A percentile compares a stretch with the other conserved stretches of the same genome.
Evolutionary conservation across 257 asterid species (phyloP).

Genomic region (Salvia splendens): DNA sequence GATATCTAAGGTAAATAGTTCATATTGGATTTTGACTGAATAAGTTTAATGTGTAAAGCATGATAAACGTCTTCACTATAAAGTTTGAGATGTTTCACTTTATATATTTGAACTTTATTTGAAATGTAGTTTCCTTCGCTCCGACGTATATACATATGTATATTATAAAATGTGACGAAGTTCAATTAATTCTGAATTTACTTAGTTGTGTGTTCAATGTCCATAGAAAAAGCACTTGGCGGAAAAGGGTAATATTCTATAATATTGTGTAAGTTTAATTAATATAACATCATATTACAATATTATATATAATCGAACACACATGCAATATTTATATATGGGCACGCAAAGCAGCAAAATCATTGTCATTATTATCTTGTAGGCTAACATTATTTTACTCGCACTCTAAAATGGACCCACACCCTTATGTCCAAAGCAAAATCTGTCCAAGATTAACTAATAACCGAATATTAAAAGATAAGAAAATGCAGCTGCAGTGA

Average conservation of each 20-base stretch:
- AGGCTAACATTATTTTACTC: slow-evolving; percentile 34
- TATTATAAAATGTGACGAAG: no score
- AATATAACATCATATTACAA: neutral
- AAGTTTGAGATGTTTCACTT: neutral
- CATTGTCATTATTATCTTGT: slow-evolving; percentile 43
- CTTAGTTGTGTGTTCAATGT: no score
- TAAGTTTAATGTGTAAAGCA: neutral
- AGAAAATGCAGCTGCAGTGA: slow-evolving; percentile 36
- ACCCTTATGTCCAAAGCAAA: slow-evolving; percentile 50
- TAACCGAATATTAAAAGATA: slow-evolving; percentile 38
- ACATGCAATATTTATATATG: neutral
- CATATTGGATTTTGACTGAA: neutral
- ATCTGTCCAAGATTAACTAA: slow-evolving; percentile 25
- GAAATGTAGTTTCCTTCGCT: no score
- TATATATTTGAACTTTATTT: neutral
- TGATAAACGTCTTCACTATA: neutral
- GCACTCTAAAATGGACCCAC: slow-evolving; percentile 59
- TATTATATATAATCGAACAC: neutral
- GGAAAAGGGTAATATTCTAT: no score
- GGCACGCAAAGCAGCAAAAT: slow-evolving; percentile 29
- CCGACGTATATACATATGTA: no score
- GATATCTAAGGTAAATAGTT: neutral
- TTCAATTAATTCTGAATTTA: no score
- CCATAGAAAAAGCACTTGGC: no score
- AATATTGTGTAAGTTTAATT: neutral